A percentile compares a stretch with the other conserved stretches of the same genome.
Conservation (phyloP, 2,329 filamentous ascomycete species). For the Stagonosporopsis rhizophila region DNA sequence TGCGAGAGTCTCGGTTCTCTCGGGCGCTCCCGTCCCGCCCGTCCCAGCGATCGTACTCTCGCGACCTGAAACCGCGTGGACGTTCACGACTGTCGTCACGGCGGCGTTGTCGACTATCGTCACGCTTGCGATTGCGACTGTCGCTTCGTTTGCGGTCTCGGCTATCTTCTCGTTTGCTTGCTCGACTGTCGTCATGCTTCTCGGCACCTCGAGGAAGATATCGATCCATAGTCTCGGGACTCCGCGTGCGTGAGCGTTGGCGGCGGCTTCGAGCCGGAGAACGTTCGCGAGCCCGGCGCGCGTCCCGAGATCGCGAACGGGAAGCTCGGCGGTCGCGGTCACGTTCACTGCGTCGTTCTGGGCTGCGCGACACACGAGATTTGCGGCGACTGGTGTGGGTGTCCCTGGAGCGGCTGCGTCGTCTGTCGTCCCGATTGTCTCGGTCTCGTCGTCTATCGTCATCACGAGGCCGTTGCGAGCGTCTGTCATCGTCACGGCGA, state of each 20-base stretch:
- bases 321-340: conserved; percentile 28
- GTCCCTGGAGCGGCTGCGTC: conserved; percentile 42
- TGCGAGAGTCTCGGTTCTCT: conserved; percentile 1
- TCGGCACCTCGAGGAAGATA: conserved; percentile 44
- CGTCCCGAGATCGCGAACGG: conserved; percentile 31
- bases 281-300: conserved; percentile 26
- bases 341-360: conserved; percentile 19
- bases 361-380: conserved; percentile 40
- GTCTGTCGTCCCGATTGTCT: conserved; percentile 32
- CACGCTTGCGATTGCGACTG: conserved; percentile 36
- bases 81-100: conserved; percentile 52
- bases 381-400: conserved; percentile 38
- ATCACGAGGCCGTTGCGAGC: conserved; percentile 36
- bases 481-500: conserved; percentile 35
- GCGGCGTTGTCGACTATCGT: conserved; percentile 26
- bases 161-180: conserved; percentile 1
- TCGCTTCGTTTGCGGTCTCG: conserved; percentile 18
- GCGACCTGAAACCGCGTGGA: conserved; percentile 48
- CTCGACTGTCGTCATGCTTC: conserved; percentile 24
- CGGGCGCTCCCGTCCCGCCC: conserved; percentile 20
- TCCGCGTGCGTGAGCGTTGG: conserved; percentile 34
- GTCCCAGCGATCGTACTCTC: conserved; percentile 51
- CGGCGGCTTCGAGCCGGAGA: conserved; percentile 27
- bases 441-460: conserved; percentile 32
- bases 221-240: conserved; percentile 48